These are phyloP conservation scores for Wickerhamomyces chaumierensis DNA, from an alignment of 805 yeast species.

Conservation along the genomic window DNA sequence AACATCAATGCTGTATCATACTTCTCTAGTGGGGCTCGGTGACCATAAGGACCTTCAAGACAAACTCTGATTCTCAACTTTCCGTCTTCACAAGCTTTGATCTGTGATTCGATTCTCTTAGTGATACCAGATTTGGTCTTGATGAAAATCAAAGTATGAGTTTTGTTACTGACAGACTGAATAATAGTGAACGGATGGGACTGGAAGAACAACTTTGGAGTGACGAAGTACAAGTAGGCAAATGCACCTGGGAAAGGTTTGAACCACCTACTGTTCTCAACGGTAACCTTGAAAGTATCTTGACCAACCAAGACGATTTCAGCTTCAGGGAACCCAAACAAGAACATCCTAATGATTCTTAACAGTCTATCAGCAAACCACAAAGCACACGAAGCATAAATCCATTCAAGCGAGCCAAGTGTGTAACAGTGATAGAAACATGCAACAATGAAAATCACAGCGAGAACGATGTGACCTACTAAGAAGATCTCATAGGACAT, in stretches of 20 bases:
- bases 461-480: slow-evolving; percentile 45
- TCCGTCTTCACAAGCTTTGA: slow-evolving; percentile 18
- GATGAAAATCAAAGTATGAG: slow-evolving; percentile 30
- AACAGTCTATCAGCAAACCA: slow-evolving; percentile 32
- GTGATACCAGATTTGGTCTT: slow-evolving; percentile 53
- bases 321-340: slow-evolving; percentile 15
- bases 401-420: slow-evolving; percentile 42
- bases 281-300: slow-evolving; percentile 33
- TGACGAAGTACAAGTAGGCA: slow-evolving; percentile 46
- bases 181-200: slow-evolving; percentile 64
- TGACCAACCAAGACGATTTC: slow-evolving; percentile 19
- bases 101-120: slow-evolving; percentile 23
- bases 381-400: slow-evolving; percentile 25
- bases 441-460: slow-evolving; percentile 37
- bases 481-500: slow-evolving; percentile 50
- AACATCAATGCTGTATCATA: slow-evolving; percentile 29
- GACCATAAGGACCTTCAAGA: slow-evolving; percentile 59
- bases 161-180: slow-evolving; percentile 26
- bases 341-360: slow-evolving; percentile 27
- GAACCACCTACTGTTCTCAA: slow-evolving; percentile 34
- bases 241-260: slow-evolving; percentile 42
- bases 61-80: slow-evolving; percentile 24
- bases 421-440: slow-evolving; percentile 47
- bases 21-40: slow-evolving; percentile 24
- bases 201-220: slow-evolving; percentile 47